These are phyloP conservation scores for Coemansia sp. DNA, from an alignment of 192 early-diverging fungal genomes.

Conservation along the genomic window DNA sequence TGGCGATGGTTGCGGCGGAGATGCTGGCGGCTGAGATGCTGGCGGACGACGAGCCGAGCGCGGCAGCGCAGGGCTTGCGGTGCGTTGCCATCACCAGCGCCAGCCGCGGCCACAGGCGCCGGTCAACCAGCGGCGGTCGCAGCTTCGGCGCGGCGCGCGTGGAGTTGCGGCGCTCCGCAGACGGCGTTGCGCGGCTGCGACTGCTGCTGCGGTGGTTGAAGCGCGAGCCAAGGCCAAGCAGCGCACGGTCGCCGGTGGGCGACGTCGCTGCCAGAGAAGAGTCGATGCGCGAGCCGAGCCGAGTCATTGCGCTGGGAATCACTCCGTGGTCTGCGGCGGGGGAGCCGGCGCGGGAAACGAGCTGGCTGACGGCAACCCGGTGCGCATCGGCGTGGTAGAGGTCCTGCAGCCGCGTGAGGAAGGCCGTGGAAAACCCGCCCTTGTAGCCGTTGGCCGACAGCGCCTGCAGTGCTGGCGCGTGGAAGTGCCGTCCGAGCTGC, in stretches of 20 bases:
- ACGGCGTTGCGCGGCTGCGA: not conserved
- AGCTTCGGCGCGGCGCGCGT: no score
- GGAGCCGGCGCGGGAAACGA: conserved; percentile 4
- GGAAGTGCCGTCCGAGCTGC: conserved; percentile 8
- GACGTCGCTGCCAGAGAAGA: not conserved
- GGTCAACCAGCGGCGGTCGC: conserved; percentile 15
- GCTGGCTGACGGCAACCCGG: conserved; percentile 7
- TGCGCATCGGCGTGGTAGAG: conserved; percentile 37
- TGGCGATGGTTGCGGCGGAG: not conserved
- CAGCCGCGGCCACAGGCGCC: conserved; percentile 32
- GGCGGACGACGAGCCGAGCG: conserved; percentile 44
- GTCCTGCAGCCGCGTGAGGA: conserved; percentile 28
- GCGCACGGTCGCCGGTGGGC: not conserved
- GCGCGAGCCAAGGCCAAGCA: not conserved
- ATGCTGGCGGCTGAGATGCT: conserved; percentile 5
- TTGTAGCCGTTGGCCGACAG: conserved; percentile 5
- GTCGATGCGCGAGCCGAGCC: not conserved
- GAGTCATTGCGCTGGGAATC: conserved; percentile 35
- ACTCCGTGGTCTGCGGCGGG: conserved; percentile 6
- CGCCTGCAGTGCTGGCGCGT: not conserved
- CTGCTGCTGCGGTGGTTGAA: not conserved
- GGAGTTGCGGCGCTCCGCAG: no score
- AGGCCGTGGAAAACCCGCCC: conserved; percentile 35
- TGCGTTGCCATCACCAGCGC: conserved; percentile 45
- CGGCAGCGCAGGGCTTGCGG: conserved; percentile 26